Evolutionary conservation across 1,284 basidiomycete genomes (phyloP), one percentile per base, ranked within the genome.

Genomic region (Ceratobasidium sp.): DNA sequence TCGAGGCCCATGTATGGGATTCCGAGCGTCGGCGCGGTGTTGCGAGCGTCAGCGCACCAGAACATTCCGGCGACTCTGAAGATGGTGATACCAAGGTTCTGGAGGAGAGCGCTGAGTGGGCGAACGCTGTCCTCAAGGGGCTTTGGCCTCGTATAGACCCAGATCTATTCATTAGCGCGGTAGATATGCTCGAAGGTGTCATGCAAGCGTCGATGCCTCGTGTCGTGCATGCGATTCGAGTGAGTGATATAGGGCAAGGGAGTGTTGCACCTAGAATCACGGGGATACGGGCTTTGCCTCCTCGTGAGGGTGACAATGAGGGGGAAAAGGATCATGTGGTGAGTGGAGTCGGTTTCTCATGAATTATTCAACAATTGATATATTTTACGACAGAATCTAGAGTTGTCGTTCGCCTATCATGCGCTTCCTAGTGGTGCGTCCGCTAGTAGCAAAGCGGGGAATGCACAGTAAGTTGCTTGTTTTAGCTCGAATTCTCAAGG

Each of bases 161-260:
- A 7, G 81, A 83, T 74, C 77, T 83, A 69, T 84, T 84, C 77
- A 78, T 75, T 46, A 80, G 80, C 2, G 65, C 81, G 16, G 77
- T 83, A 0, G 83, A 84, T 77, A 81, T 83, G 81, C 76, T 84
- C 0, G 83, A 84, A 77, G 83, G 83, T 76, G 82, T 84, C 71
- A 84, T 84, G 83, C 83, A 84, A 76, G 79, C 82, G 11, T 83
- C 82, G 3, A 81, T 81, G 24, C 83, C 83, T 0, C 78, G 76
- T 5, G 82, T 84, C 62, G 79, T 83, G 80, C 80, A 83, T 74
- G 82, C 82, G 0, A 82, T 84, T 1, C 81, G 83, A 0, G 81
- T 84, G 24, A 77, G 80, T 0, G 81, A 83, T 74, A 39, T 84
- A 0, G 82, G 81, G 0, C 79, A 83, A 1, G 83, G 83, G 1